A percentile compares a stretch with the other conserved stretches of the same genome.
Conservation (phyloP, 768 basidiomycete species). For the Amanita fuliginea region DNA sequence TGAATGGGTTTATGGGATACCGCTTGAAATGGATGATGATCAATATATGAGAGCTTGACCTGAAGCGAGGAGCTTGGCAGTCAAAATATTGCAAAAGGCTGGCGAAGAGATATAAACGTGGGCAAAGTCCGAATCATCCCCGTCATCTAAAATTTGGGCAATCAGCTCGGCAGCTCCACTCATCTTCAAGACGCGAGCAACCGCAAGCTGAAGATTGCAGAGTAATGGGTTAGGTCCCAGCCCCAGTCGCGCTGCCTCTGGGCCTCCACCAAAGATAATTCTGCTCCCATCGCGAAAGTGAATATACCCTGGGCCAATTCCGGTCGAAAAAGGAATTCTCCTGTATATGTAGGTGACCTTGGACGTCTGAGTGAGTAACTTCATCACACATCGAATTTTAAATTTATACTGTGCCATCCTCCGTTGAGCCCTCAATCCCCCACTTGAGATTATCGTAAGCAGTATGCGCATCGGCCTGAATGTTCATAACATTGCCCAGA, state of each 20-base stretch:
- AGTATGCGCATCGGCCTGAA: slow-evolving; percentile 5
- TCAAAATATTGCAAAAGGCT: slow-evolving; percentile 1
- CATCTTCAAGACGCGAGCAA: no score
- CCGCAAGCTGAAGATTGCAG: no score
- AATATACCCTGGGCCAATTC: no score
- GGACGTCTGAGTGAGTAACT: no score
- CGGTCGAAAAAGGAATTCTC: neutral
- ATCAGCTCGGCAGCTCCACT: no score
- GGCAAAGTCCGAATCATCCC: no score
- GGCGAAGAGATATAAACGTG: neutral
- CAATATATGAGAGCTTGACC: neutral
- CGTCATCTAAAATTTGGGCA: no score
- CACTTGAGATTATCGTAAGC: no score
- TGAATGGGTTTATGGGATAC: neutral
- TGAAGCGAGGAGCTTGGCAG: neutral
- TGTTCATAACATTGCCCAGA: slow-evolving; percentile 5
- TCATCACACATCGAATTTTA: slow-evolving; percentile 5
- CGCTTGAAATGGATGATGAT: neutral
- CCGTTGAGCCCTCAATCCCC: slow-evolving; percentile 6
- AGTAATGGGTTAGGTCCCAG: no score
- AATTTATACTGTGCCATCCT: slow-evolving; percentile 3
- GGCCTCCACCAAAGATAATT: no score
- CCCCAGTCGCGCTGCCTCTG: no score
- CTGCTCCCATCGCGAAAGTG: neutral
- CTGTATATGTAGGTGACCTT: slow-evolving; percentile 7